These are phyloP conservation scores for Kondoa malvinella DNA, from an alignment of 768 basidiomycete genomes.

Conservation along the genomic window DNA sequence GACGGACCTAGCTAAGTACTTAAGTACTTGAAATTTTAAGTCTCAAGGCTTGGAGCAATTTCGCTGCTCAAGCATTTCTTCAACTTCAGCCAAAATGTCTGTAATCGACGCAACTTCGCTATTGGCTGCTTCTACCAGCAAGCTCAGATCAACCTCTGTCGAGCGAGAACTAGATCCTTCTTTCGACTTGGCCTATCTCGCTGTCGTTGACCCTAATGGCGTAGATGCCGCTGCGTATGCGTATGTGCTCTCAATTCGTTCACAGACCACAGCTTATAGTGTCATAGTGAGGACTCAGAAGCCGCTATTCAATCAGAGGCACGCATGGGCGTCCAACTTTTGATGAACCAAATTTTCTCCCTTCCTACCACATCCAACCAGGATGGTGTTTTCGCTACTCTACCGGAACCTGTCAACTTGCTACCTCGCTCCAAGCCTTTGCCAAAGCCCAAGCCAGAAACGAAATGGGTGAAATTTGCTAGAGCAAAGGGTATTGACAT, in stretches of 20 bases:
- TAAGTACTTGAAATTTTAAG: too few species aligned
- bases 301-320: conserved; percentile 60
- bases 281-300: conserved; percentile 53
- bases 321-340: conserved; percentile 62
- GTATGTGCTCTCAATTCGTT: conserved; percentile 36
- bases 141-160: background rate
- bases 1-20: too few species aligned
- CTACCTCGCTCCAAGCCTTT: conserved; percentile 83
- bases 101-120: background rate
- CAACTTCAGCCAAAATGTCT: too few species aligned
- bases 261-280: background rate
- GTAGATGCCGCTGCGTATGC: conserved; percentile 69
- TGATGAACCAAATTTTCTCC: conserved; percentile 61
- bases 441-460: conserved; percentile 76
- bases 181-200: conserved; percentile 65
- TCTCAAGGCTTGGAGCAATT: too few species aligned
- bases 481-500: conserved; percentile 73
- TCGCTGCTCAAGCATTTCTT: too few species aligned
- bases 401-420: conserved; percentile 56
- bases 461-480: conserved; percentile 95
- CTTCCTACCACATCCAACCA: conserved; percentile 52
- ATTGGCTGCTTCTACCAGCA: background rate
- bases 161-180: background rate
- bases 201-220: conserved; percentile 72
- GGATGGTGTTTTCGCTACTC: conserved; percentile 65